Percentiles rank a stretch among this genome's conserved stretches.
phyloP scores from a whole-genome alignment of 108 stramenopile genomes.

The Poteriospumella lacustris region DNA sequence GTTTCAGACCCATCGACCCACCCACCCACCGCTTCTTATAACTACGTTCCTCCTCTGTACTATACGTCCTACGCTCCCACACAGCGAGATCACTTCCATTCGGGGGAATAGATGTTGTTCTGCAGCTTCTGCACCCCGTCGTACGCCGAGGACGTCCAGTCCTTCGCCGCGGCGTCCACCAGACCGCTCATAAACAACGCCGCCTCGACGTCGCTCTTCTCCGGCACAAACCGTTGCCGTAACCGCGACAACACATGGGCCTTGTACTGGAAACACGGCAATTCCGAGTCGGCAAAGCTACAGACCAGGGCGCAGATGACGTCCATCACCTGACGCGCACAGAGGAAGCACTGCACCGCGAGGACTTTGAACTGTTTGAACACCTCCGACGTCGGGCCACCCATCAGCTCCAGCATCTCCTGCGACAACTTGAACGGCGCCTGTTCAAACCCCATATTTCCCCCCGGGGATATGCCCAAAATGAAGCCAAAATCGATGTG shows the following conservation, averaged over 20 bases:
- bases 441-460: conserved; percentile 30
- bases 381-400: not conserved
- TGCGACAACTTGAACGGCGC: conserved; percentile 27
- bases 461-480: conserved; percentile 44
- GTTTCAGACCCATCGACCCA: too few relatives aligned
- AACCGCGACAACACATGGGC: conserved; percentile 66
- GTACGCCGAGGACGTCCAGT: conserved; percentile 92
- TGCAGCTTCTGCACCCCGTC: conserved; percentile 56
- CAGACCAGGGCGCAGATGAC: not conserved
- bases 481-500: conserved; percentile 55
- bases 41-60: too few relatives aligned
- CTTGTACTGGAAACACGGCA: conserved; percentile 22
- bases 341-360: not conserved
- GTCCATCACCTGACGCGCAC: not conserved
- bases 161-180: conserved; percentile 78
- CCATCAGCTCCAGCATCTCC: conserved; percentile 21
- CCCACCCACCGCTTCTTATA: too few relatives aligned
- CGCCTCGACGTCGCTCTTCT: conserved; percentile 68
- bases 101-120: conserved; percentile 16
- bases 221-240: conserved; percentile 73
- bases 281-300: not conserved
- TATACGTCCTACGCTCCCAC: too few relatives aligned
- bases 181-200: conserved; percentile 77
- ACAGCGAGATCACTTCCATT: conserved; percentile 13
- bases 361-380: not conserved